A percentile compares a stretch with the other conserved stretches of the same genome.
phyloP scores from a whole-genome alignment of 2,329 filamentous ascomycete genomes.

The Cercospora beticola region DNA sequence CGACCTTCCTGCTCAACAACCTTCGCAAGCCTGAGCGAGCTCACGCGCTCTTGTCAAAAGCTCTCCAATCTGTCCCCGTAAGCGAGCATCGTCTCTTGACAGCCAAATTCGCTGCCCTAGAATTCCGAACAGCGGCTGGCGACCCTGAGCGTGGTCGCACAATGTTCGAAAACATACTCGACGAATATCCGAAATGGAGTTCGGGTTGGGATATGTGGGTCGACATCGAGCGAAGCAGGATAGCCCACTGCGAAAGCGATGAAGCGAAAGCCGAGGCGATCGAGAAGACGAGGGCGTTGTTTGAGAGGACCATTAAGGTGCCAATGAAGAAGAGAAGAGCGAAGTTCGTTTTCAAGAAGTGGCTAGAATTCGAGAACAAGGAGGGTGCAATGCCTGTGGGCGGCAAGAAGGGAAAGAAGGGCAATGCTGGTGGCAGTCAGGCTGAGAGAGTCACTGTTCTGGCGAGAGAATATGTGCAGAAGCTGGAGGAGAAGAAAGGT shows the following conservation, averaged over 20 bases:
- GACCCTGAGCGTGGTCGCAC: constrained; percentile 90
- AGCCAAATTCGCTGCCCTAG: constrained; percentile 84
- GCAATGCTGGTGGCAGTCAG: constrained; percentile 36
- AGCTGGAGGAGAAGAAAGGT: constrained; percentile 37
- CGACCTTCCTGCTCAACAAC: constrained; percentile 82
- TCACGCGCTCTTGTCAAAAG: constrained; percentile 75
- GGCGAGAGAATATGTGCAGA: constrained; percentile 68
- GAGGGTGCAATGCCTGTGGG: constrained; percentile 54
- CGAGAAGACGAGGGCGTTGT: constrained; percentile 61
- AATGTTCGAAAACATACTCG: constrained; percentile 84
- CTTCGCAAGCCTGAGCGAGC: constrained; percentile 68
- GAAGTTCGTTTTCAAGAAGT: constrained; percentile 85
- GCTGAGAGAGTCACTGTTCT: constrained; percentile 68
- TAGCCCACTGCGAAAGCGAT: constrained; percentile 34
- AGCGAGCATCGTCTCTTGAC: constrained; percentile 72
- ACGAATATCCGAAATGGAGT: constrained; percentile 81
- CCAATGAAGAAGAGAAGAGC: constrained; percentile 78
- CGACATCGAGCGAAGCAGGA: constrained; percentile 64
- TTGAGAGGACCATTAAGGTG: constrained; percentile 69
- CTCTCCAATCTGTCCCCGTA: constrained; percentile 75
- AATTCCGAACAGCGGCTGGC: constrained; percentile 80
- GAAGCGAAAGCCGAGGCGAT: constrained; percentile 56
- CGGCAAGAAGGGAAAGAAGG: constrained; percentile 48
- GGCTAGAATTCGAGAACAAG: constrained; percentile 81
- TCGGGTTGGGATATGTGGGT: constrained; percentile 92